phyloP scores from a whole-genome alignment of 768 basidiomycete genomes.

The Podaxis mareebaensis region DNA sequence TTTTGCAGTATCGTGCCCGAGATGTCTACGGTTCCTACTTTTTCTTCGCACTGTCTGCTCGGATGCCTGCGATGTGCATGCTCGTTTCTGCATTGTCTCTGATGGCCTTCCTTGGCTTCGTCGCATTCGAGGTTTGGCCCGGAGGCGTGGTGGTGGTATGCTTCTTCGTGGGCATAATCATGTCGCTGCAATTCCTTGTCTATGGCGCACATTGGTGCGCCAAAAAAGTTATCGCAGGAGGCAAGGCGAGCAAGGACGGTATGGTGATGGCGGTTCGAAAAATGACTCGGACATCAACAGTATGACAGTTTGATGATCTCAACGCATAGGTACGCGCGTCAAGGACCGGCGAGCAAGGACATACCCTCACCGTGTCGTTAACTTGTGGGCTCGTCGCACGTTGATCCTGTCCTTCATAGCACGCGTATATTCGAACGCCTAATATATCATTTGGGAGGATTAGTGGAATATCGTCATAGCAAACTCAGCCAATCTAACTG shows the following conservation, averaged over 20 bases:
- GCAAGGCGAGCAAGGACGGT: conserved; percentile 22
- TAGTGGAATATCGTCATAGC: no score
- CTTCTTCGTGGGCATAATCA: conserved; percentile 54
- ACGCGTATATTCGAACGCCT: no score
- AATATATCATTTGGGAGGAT: no score
- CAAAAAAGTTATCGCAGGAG: conserved; percentile 26
- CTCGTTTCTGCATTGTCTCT: conserved; percentile 56
- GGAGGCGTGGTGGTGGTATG: conserved; percentile 59
- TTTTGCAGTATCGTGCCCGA: conserved; percentile 41
- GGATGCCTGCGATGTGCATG: conserved; percentile 64
- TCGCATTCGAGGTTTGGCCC: conserved; percentile 68
- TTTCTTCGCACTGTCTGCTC: conserved; percentile 69
- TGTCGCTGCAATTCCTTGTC: conserved; percentile 68
- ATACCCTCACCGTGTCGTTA: not conserved
- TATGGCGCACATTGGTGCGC: conserved; percentile 46
- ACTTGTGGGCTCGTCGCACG: not conserved
- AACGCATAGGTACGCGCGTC: not conserved
- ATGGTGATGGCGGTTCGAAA: conserved; percentile 24
- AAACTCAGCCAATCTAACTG: no score
- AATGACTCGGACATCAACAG: conserved; percentile 15
- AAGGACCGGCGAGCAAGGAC: not conserved
- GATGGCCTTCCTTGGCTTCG: conserved; percentile 57
- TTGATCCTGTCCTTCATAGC: no score
- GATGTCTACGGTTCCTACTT: conserved; percentile 64
- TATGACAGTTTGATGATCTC: not conserved